phyloP scores from a whole-genome alignment of 176 grass and related monocot genomes.

The Triticum turgidum region DNA sequence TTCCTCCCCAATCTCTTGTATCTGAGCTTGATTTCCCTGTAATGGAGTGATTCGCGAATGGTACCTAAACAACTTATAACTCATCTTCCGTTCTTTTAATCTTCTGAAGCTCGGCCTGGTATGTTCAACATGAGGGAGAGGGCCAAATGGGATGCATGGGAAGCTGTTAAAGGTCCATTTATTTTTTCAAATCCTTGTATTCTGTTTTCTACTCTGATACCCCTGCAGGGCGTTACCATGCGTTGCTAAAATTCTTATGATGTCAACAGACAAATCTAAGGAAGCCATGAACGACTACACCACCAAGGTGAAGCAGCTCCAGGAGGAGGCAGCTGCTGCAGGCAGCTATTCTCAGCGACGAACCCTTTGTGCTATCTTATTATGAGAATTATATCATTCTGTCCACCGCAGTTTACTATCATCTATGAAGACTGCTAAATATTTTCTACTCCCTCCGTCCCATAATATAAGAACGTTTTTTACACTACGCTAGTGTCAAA shows the following conservation, averaged over 20 bases:
- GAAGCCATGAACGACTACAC: slow-evolving; percentile 87
- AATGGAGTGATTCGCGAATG: too few relatives aligned
- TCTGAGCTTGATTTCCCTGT: too few relatives aligned
- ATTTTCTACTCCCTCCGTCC: not conserved
- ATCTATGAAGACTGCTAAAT: slow-evolving; percentile 11
- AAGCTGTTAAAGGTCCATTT: slow-evolving; percentile 71
- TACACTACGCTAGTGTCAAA: too few relatives aligned
- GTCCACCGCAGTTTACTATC: not conserved
- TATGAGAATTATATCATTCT: slow-evolving; percentile 9
- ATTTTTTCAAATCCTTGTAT: not conserved
- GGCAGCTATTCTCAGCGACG: slow-evolving; percentile 5
- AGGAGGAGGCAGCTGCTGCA: slow-evolving; percentile 47
- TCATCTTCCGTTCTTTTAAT: not conserved
- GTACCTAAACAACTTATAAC: not conserved
- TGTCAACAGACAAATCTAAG: slow-evolving; percentile 55
- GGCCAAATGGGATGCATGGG: slow-evolving; percentile 87
- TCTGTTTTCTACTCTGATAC: not conserved
- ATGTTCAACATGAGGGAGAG: slow-evolving; percentile 53
- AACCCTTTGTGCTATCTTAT: slow-evolving; percentile 18
- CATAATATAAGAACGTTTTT: too few relatives aligned
- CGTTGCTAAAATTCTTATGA: not conserved
- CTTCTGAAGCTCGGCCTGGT: slow-evolving; percentile 59
- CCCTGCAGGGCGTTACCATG: not conserved
- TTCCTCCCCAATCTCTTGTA: too few relatives aligned
- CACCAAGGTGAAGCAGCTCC: slow-evolving; percentile 84